Conservation (phyloP, 2,329 filamentous ascomycete genomes). For the Grosmannia clavigera region DNA sequence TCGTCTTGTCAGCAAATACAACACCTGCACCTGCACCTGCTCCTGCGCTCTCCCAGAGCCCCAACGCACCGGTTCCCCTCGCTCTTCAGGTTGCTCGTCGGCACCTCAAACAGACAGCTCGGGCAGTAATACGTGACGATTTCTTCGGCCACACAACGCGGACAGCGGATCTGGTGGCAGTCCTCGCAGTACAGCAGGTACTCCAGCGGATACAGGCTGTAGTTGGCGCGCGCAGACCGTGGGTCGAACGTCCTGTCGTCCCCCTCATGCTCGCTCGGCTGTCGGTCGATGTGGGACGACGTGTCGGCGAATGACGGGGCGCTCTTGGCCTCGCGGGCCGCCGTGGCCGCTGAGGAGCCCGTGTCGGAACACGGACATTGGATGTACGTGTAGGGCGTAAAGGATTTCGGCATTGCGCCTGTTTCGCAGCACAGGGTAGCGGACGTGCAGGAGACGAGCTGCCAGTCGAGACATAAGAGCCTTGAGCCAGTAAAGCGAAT, state of each 20-base stretch:
- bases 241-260: slow-evolving; percentile 79
- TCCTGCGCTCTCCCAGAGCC: not conserved
- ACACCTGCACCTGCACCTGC: not conserved
- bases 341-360: slow-evolving; percentile 28
- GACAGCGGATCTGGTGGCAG: slow-evolving; percentile 91
- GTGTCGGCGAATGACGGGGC: slow-evolving; percentile 17
- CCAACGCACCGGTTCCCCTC: slow-evolving; percentile 74
- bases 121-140: slow-evolving; percentile 93
- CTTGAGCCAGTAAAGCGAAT: not conserved
- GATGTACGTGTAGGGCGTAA: slow-evolving; percentile 52
- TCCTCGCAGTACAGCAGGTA: slow-evolving; percentile 95
- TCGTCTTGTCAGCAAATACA: not conserved
- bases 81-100: slow-evolving; percentile 79
- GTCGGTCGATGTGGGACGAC: slow-evolving; percentile 4
- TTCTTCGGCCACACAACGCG: slow-evolving; percentile 83
- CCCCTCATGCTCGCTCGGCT: slow-evolving; percentile 41
- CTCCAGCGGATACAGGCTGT: slow-evolving; percentile 84
- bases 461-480: not conserved
- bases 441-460: not conserved
- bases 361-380: slow-evolving; percentile 52
- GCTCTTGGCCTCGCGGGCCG: slow-evolving; percentile 15
- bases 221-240: slow-evolving; percentile 71
- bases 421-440: not conserved
- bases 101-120: slow-evolving; percentile 89
- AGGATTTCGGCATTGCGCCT: slow-evolving; percentile 30